Evolutionary conservation across 2,329 filamentous ascomycete genomes (phyloP), one percentile per base, ranked within the genome.

Genomic region (Epichloe amarillans): DNA sequence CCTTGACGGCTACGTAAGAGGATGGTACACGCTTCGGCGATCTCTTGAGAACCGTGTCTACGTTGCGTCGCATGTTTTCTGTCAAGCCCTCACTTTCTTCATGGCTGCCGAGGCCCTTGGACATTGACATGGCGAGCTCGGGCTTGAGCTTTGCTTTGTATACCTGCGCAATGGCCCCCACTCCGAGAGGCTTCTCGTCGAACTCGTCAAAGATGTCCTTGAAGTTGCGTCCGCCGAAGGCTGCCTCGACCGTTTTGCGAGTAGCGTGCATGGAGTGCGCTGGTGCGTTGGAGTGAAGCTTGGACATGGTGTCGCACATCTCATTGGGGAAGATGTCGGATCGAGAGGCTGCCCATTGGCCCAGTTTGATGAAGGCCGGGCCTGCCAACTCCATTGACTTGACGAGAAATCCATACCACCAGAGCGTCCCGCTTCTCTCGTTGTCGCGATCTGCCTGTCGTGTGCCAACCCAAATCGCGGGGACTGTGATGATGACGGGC

Each of bases 161-260:
- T 3, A 97, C 93, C 65, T 98, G 93, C 0, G 93, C 93, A 60
- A 98, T 97, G 33, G 93, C 93, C 11, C 93, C 93, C 1, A 97
- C 91, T 1, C 93, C 93, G 0, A 98, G 72, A 0, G 93, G 93
- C 57, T 75, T 81, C 67, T 94, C 87, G 30, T 96, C 77, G 58
- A 98, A 98, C 64, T 97, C 93, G 33, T 95, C 88, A 60, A 98
- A 98, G 53, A 98, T 96, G 5, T 95, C 87, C 12, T 91, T 82
- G 56, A 98, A 96, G 0, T 68, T 60, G 50, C 86, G 77, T 1
- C 86, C 88, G 52, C 82, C 80, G 62, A 98, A 98, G 0, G 93
- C 90, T 37, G 80, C 79, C 57, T 82, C 77, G 26, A 98, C 83
- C 3, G 82, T 97, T 56, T 74, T 73, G 64, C 87, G 89, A 0